phyloP scores from a whole-genome alignment of 2,329 filamentous ascomycete genomes.

The Torrubiella hemipterigena region DNA sequence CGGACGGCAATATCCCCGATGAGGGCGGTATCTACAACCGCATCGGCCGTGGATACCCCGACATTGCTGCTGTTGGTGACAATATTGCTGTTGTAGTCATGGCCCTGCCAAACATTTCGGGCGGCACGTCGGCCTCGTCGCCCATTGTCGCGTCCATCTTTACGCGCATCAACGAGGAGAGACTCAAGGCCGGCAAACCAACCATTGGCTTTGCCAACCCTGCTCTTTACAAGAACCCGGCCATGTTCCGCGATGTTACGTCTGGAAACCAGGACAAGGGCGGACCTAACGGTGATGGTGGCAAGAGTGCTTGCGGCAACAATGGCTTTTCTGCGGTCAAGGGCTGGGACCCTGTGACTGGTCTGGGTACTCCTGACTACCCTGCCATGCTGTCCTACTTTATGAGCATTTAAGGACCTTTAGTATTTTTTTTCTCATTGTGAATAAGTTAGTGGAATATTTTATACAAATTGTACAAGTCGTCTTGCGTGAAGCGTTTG shows the following conservation, averaged over 20 bases:
- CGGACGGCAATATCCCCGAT: slow-evolving; percentile 24
- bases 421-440: too few species aligned
- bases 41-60: slow-evolving; percentile 24
- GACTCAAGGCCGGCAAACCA: slow-evolving; percentile 18
- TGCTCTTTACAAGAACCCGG: slow-evolving; percentile 5
- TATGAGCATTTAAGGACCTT: not conserved
- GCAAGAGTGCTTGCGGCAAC: slow-evolving; percentile 1
- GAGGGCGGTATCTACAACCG: slow-evolving; percentile 23
- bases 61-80: slow-evolving; percentile 29
- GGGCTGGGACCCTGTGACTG: slow-evolving; percentile 6
- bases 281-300: not conserved
- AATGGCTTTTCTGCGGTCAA: slow-evolving; percentile 3
- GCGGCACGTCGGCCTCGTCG: slow-evolving; percentile 7
- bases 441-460: too few species aligned
- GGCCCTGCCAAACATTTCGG: slow-evolving; percentile 10
- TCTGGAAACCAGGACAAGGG: slow-evolving; percentile 5
- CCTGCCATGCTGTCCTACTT: not conserved
- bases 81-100: slow-evolving; percentile 26
- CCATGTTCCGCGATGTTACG: slow-evolving; percentile 6
- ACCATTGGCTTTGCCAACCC: slow-evolving; percentile 20
- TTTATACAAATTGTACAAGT: too few species aligned
- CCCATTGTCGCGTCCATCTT: slow-evolving; percentile 9
- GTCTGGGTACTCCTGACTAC: slow-evolving; percentile 6
- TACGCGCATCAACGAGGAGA: slow-evolving; percentile 9
- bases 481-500: too few species aligned